These are phyloP conservation scores for Hsuehochloa calcarea DNA, from an alignment of 176 grass and related monocot genomes.

Conservation along the genomic window DNA sequence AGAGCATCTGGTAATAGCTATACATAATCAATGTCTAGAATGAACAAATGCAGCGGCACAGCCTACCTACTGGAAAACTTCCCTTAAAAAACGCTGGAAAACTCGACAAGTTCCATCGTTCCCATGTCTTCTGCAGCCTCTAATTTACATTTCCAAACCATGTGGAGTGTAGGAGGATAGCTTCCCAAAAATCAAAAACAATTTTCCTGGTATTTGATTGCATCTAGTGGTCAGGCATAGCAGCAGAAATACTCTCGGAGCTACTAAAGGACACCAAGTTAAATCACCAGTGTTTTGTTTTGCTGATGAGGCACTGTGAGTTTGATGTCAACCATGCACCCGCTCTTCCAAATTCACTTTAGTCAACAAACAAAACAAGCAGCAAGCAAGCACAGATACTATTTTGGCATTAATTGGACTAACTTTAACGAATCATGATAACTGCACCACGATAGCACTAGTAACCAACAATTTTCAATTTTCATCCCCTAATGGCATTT, in stretches of 20 bases:
- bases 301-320: background rate
- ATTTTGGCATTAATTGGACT: background rate
- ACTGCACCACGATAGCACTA: background rate
- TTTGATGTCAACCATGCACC: background rate
- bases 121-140: background rate
- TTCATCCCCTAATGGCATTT: background rate
- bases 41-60: background rate
- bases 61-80: background rate
- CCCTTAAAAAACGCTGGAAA: background rate
- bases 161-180: background rate
- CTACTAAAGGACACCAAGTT: background rate
- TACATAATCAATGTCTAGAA: background rate
- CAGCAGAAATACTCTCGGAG: background rate
- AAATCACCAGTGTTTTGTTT: background rate
- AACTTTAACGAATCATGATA: background rate
- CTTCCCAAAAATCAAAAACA: background rate
- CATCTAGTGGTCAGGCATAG: background rate
- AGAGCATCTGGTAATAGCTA: background rate
- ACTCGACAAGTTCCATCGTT: background rate
- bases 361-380: background rate
- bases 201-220: constrained; percentile 13
- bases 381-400: background rate
- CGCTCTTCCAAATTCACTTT: background rate
- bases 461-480: background rate
- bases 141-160: constrained; percentile 1